Conservation (phyloP, 441 rosid genomes). For the Manihot esculenta region DNA sequence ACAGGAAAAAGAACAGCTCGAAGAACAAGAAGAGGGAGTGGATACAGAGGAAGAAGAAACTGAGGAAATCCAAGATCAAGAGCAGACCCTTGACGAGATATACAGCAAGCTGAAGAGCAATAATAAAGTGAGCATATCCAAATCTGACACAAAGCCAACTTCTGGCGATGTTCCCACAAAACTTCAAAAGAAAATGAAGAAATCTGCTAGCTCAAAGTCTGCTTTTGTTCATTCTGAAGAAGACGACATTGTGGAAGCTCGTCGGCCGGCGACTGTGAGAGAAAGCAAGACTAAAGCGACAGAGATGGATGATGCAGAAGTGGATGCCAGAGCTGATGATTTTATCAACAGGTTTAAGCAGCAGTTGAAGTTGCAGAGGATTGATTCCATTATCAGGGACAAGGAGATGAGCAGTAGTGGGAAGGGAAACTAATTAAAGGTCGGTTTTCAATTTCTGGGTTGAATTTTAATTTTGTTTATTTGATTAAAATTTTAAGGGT, state of each 20-base stretch:
- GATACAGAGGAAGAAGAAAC: slow-evolving; percentile 10
- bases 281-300: slow-evolving; percentile 37
- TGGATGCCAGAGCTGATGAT: slow-evolving; percentile 85
- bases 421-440: slow-evolving; percentile 25
- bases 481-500: slow-evolving; percentile 17
- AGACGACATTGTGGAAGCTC: slow-evolving; percentile 49
- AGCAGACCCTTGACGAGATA: slow-evolving; percentile 50
- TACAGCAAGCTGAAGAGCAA: slow-evolving; percentile 40
- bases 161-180: slow-evolving; percentile 52
- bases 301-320: slow-evolving; percentile 58
- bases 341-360: slow-evolving; percentile 78
- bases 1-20: slow-evolving; percentile 19
- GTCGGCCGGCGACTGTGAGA: slow-evolving; percentile 55
- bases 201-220: slow-evolving; percentile 73
- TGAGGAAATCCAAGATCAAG: slow-evolving; percentile 25
- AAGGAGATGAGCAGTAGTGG: slow-evolving; percentile 54
- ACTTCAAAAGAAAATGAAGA: slow-evolving; percentile 71
- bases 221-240: slow-evolving; percentile 57
- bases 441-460: not conserved
- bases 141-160: slow-evolving; percentile 63
- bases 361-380: slow-evolving; percentile 74
- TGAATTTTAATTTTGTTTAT: slow-evolving; percentile 15
- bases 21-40: slow-evolving; percentile 17
- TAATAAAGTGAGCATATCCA: slow-evolving; percentile 39
- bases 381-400: slow-evolving; percentile 62